Evolutionary conservation across 2,329 filamentous ascomycete species (phyloP), one percentile per base, ranked within the genome.

Genomic region (Venturia aucupariae): DNA sequence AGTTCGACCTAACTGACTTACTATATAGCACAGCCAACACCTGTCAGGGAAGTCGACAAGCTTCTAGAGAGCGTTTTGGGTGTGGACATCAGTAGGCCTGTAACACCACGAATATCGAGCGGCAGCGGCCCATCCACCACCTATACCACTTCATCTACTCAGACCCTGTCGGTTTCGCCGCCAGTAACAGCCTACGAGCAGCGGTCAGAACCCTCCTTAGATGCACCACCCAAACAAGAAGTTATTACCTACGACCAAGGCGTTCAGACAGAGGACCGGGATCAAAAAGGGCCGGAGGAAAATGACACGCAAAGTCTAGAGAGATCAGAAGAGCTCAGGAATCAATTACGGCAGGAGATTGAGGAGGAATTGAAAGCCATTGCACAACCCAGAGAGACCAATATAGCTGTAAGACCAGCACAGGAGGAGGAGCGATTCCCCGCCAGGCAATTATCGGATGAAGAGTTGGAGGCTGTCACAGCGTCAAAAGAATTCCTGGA

Each of bases 231-330:
- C 62, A 81, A 79, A 70, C 78, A 79, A 68, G 94, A 99, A 75
- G 82, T 96, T 66, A 92, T 96, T 72, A 96, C 92, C 63, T 99
- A 99, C 81, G 97, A 90, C 81, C 97, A 97, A 79, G 92, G 87
- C 64, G 92, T 97, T 27, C 95, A 99, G 76, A 97, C 94, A 19
- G 82, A 84, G 30, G 88, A 17, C 15, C 17, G 39, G 39, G 39
- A 41, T 41, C 39, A 92, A 38, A 80, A 82, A 38, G 88, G 89
- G 27, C 10, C 82, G 82, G 17, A 81, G 81, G 41, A 76, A 3
- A 51, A 51, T 77, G 39, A 77, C 79, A 6, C 76, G 79, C 17
- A 32, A 10, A 17, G 24, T n/a, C 84, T 89, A 70, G 89, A 92
- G 69, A 84, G 89, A 63, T 89, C 93, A 70, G 92, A 97, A 70